Percentiles rank a stretch among this genome's conserved stretches.
Evolutionary conservation across 2,329 filamentous ascomycete species (phyloP).

Genomic region (Byssochlamys sp.): DNA sequence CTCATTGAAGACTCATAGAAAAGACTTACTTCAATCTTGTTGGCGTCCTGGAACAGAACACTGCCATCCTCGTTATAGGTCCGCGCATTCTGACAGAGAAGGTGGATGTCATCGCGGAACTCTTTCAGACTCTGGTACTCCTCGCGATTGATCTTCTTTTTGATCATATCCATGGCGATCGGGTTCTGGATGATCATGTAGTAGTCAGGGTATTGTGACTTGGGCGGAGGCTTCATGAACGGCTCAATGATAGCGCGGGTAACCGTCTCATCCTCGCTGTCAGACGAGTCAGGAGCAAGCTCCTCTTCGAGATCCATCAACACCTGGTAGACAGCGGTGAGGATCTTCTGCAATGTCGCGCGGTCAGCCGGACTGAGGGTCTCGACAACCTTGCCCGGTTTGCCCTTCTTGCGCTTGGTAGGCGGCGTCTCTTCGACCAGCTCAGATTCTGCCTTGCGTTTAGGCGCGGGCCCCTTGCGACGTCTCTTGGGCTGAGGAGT

Average conservation of each 20-base stretch:
- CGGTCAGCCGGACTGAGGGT: slow-evolving; percentile 62
- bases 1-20: slow-evolving; percentile 1
- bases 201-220: slow-evolving; percentile 85
- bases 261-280: slow-evolving; percentile 43
- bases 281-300: slow-evolving; percentile 43
- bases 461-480: slow-evolving; percentile 69
- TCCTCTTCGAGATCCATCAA: slow-evolving; percentile 79
- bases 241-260: slow-evolving; percentile 83
- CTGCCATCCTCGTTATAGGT: slow-evolving; percentile 96
- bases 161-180: slow-evolving; percentile 92
- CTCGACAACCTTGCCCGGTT: slow-evolving; percentile 60
- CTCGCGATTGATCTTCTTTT: slow-evolving; percentile 89
- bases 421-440: slow-evolving; percentile 68
- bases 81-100: slow-evolving; percentile 82
- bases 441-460: slow-evolving; percentile 69
- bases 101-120: slow-evolving; percentile 69
- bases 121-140: slow-evolving; percentile 76
- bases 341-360: slow-evolving; percentile 64
- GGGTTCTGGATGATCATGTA: slow-evolving; percentile 85
- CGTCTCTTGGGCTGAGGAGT: slow-evolving; percentile 68
- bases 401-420: slow-evolving; percentile 65
- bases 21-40: slow-evolving; percentile 72
- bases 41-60: slow-evolving; percentile 82
- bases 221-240: slow-evolving; percentile 83
- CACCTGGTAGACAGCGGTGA: slow-evolving; percentile 66